Evolutionary conservation across 2,329 filamentous ascomycete species (phyloP), one percentile per base, ranked within the genome.

Genomic region (Cyphellophora europaea): DNA sequence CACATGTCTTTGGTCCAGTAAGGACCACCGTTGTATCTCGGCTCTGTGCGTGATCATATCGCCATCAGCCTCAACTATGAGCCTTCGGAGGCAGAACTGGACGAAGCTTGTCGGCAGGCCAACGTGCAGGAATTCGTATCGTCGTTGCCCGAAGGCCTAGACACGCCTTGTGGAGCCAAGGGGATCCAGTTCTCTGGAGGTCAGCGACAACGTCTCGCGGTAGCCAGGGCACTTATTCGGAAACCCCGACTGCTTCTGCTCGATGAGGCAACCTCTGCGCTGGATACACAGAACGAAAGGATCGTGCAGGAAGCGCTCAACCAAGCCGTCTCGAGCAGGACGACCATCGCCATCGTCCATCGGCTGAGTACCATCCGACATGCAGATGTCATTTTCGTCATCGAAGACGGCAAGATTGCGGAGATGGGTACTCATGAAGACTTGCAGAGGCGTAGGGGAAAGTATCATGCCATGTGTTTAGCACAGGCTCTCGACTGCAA

Each of bases 11-110:
- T 95, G 6, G 89, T 96, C 11, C 86, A 81, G 25, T 89, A 96
- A 54, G 89, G 95, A 55, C 88, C 89, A 0, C 93, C 88, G 0
- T 64, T 96, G 1, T 96, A 94, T 60, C 86, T 93, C 55, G 89
- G 89, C 28, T 87, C 81, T 0, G 84, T 96, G 50, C 74, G 71
- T 44, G 87, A 95, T 23, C 95, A 95, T 54, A 86, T 95, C 43
- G 61, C 93, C 4, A 71, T 95, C 2, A 85, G 86, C 23, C 74
- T 77, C 23, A 65, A 80, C 5, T 64, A 69, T 10, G 74, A 80
- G 5, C 67, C 77, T 16, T 71, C 89, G 1, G 59, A 75, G 0
- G 85, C 94, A 38, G 75, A 78, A 36, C 71, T 72, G 2, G 69
- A 95, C 32, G 69, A 82, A 36, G 87, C 83, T 2, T 93, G 86